These are phyloP conservation scores for Acanthamoeba rhysodes DNA, from an alignment of 208 protist species.

Conservation along the genomic window DNA sequence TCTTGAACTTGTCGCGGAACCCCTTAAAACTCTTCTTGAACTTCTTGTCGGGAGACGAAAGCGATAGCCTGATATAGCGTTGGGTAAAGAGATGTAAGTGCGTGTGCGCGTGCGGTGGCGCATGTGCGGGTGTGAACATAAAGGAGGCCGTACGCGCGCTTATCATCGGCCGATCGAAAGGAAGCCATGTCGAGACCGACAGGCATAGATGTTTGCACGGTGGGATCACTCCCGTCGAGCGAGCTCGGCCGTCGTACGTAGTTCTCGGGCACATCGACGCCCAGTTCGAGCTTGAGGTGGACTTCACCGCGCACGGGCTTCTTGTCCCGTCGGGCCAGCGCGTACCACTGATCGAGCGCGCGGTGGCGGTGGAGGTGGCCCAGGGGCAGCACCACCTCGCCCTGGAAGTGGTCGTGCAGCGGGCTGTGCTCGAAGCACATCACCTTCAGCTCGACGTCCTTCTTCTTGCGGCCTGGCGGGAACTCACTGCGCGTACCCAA, in stretches of 20 bases:
- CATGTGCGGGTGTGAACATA: no score
- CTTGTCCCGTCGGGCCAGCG: conserved; percentile 21
- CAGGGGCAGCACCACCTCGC: conserved; percentile 14
- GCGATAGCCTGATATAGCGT: not conserved
- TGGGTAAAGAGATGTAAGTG: not conserved
- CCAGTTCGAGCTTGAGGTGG: conserved; percentile 1
- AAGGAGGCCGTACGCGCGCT: not conserved
- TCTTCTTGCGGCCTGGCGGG: not conserved
- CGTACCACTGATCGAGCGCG: conserved; percentile 23
- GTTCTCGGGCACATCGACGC: not conserved
- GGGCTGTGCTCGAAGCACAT: conserved; percentile 52
- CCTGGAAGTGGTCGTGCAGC: conserved; percentile 47
- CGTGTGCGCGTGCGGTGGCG: no score
- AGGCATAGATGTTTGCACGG: not conserved
- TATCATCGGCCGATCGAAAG: not conserved
- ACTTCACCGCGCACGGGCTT: not conserved
- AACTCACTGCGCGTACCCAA: not conserved
- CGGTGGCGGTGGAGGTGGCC: not conserved
- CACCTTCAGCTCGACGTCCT: not conserved
- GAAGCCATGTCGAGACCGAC: not conserved
- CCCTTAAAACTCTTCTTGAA: conserved; percentile 36
- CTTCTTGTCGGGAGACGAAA: not conserved
- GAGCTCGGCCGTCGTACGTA: conserved; percentile 21
- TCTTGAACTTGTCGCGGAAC: conserved; percentile 4
- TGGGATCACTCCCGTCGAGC: not conserved